phyloP scores from a whole-genome alignment of 768 basidiomycete species.

The Gymnopilus dilepis region DNA sequence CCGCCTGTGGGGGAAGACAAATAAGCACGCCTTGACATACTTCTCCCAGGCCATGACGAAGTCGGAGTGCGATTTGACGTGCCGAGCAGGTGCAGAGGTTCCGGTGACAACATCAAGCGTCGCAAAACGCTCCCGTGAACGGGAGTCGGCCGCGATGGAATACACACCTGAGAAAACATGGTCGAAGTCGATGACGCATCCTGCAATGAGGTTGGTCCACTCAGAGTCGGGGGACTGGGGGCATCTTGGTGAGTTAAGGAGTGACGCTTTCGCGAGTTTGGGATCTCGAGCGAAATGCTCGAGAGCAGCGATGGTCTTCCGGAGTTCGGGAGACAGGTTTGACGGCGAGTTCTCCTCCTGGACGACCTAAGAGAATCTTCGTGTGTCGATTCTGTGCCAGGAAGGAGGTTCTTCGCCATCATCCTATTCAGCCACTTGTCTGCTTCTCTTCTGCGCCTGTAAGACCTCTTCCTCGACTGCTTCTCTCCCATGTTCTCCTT shows the following conservation, averaged over 20 bases:
- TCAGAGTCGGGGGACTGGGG: slow-evolving; percentile 30
- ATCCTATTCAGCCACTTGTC: background rate
- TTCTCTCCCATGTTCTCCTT: no score
- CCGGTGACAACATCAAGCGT: no score
- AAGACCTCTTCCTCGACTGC: no score
- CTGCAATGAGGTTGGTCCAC: slow-evolving; percentile 31
- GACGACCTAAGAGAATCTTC: slow-evolving; percentile 9
- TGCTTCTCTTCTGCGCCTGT: no score
- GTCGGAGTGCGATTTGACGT: slow-evolving; percentile 22
- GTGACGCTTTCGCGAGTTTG: slow-evolving; percentile 18
- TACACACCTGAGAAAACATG: no score
- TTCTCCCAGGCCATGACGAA: slow-evolving; percentile 30
- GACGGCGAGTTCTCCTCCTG: slow-evolving; percentile 4
- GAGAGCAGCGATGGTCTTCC: slow-evolving; percentile 18
- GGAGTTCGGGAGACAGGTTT: slow-evolving; percentile 13
- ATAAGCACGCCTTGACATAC: slow-evolving; percentile 20
- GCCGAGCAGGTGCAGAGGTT: no score
- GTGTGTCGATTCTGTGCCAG: background rate
- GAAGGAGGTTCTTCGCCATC: background rate
- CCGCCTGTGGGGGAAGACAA: slow-evolving; percentile 29
- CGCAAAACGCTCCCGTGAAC: background rate
- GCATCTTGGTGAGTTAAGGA: slow-evolving; percentile 7
- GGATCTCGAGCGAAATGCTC: slow-evolving; percentile 18
- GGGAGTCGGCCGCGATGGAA: slow-evolving; percentile 14
- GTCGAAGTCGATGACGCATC: slow-evolving; percentile 30